phyloP scores from a whole-genome alignment of 23 red algal species.

The Agarophyton chilense region DNA sequence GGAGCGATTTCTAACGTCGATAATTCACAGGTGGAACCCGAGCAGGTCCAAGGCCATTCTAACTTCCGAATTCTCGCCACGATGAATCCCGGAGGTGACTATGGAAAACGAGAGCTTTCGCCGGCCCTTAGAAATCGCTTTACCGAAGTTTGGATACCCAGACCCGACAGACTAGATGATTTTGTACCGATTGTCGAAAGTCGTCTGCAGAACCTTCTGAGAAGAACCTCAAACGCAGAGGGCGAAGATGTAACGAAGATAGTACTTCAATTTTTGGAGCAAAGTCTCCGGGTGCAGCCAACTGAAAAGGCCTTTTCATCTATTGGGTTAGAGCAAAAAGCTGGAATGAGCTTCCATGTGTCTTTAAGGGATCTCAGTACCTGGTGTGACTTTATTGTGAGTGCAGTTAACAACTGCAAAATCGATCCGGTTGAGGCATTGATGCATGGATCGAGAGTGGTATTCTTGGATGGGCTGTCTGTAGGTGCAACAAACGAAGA shows the following conservation, averaged over 20 bases:
- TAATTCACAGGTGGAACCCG: background rate
- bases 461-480: constrained; percentile 79
- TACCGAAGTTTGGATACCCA: constrained; percentile 93
- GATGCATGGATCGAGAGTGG: constrained; percentile 78
- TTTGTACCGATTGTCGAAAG: constrained; percentile 43
- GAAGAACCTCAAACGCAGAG: background rate
- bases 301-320: background rate
- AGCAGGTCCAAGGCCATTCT: constrained; percentile 34
- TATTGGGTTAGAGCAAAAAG: background rate
- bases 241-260: background rate
- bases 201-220: background rate
- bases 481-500: constrained; percentile 21
- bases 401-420: constrained; percentile 8
- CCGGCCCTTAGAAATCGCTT: constrained; percentile 93
- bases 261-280: constrained; percentile 4
- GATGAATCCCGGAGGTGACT: constrained; percentile 99
- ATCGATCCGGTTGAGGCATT: constrained; percentile 65
- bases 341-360: background rate
- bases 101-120: constrained; percentile 96
- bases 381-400: constrained; percentile 81
- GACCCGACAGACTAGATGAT: constrained; percentile 22
- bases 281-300: background rate
- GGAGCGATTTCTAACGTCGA: constrained; percentile 23
- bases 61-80: constrained; percentile 82
- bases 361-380: constrained; percentile 73